A percentile compares a stretch with the other conserved stretches of the same genome.
Conservation (phyloP, 73 alveolate species). For the Paraurostyla sp. region DNA sequence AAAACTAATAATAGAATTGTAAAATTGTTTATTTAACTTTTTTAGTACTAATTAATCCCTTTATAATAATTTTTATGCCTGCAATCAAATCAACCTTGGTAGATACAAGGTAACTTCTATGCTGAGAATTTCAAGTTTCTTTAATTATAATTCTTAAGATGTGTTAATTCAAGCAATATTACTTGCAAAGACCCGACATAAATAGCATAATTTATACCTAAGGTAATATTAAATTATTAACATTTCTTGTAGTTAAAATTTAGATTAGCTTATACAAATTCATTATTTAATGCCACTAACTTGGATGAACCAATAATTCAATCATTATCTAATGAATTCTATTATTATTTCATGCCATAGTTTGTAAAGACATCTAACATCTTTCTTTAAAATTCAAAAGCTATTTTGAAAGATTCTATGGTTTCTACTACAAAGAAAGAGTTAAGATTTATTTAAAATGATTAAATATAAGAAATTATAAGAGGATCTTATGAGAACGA, state of each 20-base stretch:
- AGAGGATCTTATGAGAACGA: neutral
- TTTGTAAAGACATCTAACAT: neutral
- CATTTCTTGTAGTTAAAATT: neutral
- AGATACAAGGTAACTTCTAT: neutral
- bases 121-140: neutral
- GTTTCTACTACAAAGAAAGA: neutral
- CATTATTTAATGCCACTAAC: constrained; percentile 13
- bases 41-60: neutral
- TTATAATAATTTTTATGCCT: neutral
- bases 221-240: neutral
- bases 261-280: neutral
- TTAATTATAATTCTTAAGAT: neutral
- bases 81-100: neutral
- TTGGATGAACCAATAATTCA: neutral
- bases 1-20: neutral
- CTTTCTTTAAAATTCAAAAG: neutral
- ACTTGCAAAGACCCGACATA: neutral
- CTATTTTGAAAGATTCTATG: neutral
- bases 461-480: neutral
- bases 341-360: constrained; percentile 7
- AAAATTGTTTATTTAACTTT: neutral
- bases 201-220: neutral
- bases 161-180: neutral
- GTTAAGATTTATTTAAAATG: neutral
- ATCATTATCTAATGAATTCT: neutral